These are phyloP conservation scores for Cinnamomum micranthum DNA, from an alignment of 164 flowering plant genomes.

Conservation along the genomic window DNA sequence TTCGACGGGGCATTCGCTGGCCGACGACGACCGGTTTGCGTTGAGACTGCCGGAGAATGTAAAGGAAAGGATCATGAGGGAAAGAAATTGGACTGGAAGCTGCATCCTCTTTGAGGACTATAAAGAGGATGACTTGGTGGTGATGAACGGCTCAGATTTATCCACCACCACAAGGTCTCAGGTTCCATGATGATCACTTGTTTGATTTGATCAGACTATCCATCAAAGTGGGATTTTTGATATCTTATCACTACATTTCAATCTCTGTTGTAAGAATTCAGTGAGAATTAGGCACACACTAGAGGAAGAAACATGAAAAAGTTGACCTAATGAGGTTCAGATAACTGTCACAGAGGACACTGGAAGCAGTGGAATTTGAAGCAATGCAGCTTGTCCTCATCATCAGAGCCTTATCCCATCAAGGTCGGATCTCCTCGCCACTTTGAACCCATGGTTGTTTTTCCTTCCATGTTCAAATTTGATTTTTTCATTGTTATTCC, in stretches of 20 bases:
- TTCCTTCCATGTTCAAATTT: too few species aligned
- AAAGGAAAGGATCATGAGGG: conserved; percentile 23
- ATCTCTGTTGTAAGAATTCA: too few species aligned
- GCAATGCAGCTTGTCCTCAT: too few species aligned
- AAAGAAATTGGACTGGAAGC: conserved; percentile 42
- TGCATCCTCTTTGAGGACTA: conserved; percentile 43
- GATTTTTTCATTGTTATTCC: too few species aligned
- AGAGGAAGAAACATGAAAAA: too few species aligned
- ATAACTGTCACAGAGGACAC: too few species aligned
- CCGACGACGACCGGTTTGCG: not conserved
- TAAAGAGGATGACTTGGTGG: conserved; percentile 1
- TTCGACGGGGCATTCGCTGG: conserved; percentile 56
- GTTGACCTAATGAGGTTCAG: too few species aligned
- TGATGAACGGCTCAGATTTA: conserved; percentile 3
- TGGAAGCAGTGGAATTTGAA: too few species aligned
- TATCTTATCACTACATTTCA: not conserved
- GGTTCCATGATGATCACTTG: not conserved
- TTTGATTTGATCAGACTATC: not conserved
- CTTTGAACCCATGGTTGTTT: too few species aligned
- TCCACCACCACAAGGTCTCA: not conserved
- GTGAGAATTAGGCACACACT: too few species aligned
- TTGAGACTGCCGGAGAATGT: conserved; percentile 5
- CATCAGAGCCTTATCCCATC: too few species aligned
- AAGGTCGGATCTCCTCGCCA: too few species aligned
- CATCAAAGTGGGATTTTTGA: not conserved